A percentile compares a stretch with the other conserved stretches of the same genome.
Evolutionary conservation across 805 yeast species (phyloP).

Genomic region (Brettanomyces bruxellensis): DNA sequence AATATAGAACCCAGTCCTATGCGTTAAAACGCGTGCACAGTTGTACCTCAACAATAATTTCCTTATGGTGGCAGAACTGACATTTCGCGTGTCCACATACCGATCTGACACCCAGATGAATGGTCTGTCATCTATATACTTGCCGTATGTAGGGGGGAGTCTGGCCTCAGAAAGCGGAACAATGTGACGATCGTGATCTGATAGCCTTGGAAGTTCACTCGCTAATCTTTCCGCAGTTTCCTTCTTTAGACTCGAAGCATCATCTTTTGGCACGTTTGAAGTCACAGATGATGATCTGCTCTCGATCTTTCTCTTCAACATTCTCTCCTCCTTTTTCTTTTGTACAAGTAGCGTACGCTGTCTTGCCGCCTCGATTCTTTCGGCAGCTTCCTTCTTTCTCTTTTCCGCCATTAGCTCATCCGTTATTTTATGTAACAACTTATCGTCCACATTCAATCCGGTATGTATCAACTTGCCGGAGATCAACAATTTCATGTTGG

Average conservation of each 20-base stretch:
- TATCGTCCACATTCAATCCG: conserved; percentile 38
- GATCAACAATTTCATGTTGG: conserved; percentile 33
- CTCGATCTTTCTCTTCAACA: conserved; percentile 6
- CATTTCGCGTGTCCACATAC: conserved; percentile 37
- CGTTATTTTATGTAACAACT: conserved; percentile 26
- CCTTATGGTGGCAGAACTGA: conserved; percentile 50
- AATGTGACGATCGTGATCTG: conserved; percentile 26
- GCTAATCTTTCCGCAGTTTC: background rate
- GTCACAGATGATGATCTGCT: background rate
- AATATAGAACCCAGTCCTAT: conserved; percentile 58
- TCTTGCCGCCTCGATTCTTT: conserved; percentile 17
- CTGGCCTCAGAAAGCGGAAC: conserved; percentile 14
- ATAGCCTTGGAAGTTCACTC: conserved; percentile 6
- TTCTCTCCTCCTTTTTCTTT: conserved; percentile 8
- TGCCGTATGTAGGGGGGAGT: conserved; percentile 41
- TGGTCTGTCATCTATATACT: conserved; percentile 47
- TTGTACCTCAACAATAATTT: conserved; percentile 47
- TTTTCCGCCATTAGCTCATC: conserved; percentile 24
- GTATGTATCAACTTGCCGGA: conserved; percentile 47
- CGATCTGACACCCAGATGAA: conserved; percentile 45
- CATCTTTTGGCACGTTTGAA: background rate
- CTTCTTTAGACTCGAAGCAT: background rate
- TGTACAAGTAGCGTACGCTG: conserved; percentile 6
- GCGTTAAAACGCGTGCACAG: conserved; percentile 59
- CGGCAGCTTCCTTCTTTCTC: conserved; percentile 28